Evolutionary conservation across 2,329 filamentous ascomycete species (phyloP).

Genomic region (Ophiognomonia clavigignenti-juglandacearum): DNA sequence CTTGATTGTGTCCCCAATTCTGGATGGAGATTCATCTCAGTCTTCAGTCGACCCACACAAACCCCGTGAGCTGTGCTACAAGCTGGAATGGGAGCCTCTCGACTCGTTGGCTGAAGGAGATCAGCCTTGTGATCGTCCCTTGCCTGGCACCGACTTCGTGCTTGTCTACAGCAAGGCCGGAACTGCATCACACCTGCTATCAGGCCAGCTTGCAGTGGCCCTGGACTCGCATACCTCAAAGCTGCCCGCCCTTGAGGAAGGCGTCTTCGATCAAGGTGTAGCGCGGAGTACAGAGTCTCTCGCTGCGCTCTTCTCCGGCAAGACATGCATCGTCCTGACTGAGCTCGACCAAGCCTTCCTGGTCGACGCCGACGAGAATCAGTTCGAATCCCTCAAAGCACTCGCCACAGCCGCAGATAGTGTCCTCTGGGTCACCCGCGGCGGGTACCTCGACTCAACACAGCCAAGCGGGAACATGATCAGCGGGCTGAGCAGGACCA

Average conservation of each 20-base stretch:
- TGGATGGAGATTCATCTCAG: constrained; percentile 25
- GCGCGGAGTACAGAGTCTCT: not conserved
- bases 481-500: constrained; percentile 37
- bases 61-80: constrained; percentile 41
- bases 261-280: not conserved
- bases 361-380: constrained; percentile 17
- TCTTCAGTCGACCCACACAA: constrained; percentile 22
- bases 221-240: not conserved
- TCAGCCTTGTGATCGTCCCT: constrained; percentile 9
- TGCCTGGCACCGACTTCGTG: constrained; percentile 27
- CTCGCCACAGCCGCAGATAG: constrained; percentile 5
- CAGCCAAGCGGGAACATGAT: constrained; percentile 34
- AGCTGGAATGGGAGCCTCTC: constrained; percentile 38
- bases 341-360: constrained; percentile 25
- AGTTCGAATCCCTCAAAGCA: constrained; percentile 18
- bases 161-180: constrained; percentile 32
- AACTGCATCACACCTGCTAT: not conserved
- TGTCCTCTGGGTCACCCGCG: constrained; percentile 23
- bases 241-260: not conserved
- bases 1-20: constrained; percentile 34
- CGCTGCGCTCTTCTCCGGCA: constrained; percentile 3
- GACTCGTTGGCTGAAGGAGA: not conserved
- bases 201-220: not conserved
- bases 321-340: constrained; percentile 22
- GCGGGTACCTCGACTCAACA: constrained; percentile 7